A percentile compares a stretch with the other conserved stretches of the same genome.
phyloP scores from a whole-genome alignment of 306 rosid species.

The Fragaria ananassa region DNA sequence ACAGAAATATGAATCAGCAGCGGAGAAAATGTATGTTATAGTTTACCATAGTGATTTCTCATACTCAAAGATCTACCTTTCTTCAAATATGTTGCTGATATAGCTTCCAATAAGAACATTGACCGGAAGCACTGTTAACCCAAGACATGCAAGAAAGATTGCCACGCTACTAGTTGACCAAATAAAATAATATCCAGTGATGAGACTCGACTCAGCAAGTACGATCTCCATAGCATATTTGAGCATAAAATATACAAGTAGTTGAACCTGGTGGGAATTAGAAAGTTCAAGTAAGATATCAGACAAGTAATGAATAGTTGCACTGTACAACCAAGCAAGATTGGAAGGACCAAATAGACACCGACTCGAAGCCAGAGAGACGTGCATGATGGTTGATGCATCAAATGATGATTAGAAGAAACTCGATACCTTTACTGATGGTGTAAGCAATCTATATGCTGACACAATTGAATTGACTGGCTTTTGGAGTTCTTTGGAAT shows the following conservation, averaged over 20 bases:
- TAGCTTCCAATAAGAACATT: conserved; percentile 79
- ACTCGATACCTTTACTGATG: conserved; percentile 63
- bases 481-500: conserved; percentile 38
- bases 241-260: conserved; percentile 86
- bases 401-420: not conserved
- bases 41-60: not conserved
- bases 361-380: not conserved
- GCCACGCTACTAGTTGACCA: conserved; percentile 87
- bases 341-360: not conserved
- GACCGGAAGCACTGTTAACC: conserved; percentile 91
- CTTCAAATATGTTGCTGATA: conserved; percentile 86
- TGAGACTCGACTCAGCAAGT: conserved; percentile 83
- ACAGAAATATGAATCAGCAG: not conserved
- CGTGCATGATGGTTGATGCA: not conserved
- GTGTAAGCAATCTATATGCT: conserved; percentile 79
- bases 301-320: not conserved
- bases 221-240: conserved; percentile 89
- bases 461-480: conserved; percentile 62
- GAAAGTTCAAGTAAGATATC: conserved; percentile 20
- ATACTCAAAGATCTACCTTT: conserved; percentile 43
- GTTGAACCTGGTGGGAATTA: conserved; percentile 61
- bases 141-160: conserved; percentile 91
- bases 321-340: not conserved
- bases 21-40: not conserved
- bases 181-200: conserved; percentile 75